These are phyloP conservation scores for Manihot esculenta DNA, from an alignment of 441 rosid species.

Conservation along the genomic window DNA sequence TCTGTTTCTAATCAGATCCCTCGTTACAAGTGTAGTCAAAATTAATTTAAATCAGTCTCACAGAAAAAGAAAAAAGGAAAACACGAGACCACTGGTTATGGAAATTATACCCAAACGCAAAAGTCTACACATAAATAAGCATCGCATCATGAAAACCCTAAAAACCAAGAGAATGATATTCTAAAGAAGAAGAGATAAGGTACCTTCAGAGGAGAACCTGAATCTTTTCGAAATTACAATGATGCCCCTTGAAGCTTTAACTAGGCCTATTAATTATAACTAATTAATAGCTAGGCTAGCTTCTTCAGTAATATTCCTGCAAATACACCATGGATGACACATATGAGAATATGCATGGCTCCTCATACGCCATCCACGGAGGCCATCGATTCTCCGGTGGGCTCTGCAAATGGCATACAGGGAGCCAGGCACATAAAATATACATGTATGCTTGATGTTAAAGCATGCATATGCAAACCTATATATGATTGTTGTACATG, in stretches of 20 bases:
- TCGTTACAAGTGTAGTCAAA: slow-evolving; percentile 22
- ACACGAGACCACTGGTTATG: not conserved
- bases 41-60: not conserved
- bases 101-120: slow-evolving; percentile 9
- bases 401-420: slow-evolving; percentile 94
- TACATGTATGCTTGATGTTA: not conserved
- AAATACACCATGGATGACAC: slow-evolving; percentile 10
- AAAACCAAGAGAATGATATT: slow-evolving; percentile 5
- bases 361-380: slow-evolving; percentile 99
- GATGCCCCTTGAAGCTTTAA: slow-evolving; percentile 17
- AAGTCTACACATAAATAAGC: slow-evolving; percentile 4
- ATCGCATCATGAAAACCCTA: slow-evolving; percentile 29
- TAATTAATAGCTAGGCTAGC: too few relatives aligned
- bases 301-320: slow-evolving; percentile 10
- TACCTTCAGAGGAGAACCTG: slow-evolving; percentile 22
- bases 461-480: not conserved
- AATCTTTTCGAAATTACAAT: slow-evolving; percentile 23
- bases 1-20: slow-evolving; percentile 3
- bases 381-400: slow-evolving; percentile 63
- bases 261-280: too few relatives aligned
- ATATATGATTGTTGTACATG: too few relatives aligned
- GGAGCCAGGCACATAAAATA: slow-evolving; percentile 88
- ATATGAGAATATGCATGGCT: slow-evolving; percentile 75
- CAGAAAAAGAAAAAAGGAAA: not conserved
- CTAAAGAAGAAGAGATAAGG: not conserved